Conservation (phyloP, 75 land plant genomes). For the Sequoiadendron giganteum region DNA sequence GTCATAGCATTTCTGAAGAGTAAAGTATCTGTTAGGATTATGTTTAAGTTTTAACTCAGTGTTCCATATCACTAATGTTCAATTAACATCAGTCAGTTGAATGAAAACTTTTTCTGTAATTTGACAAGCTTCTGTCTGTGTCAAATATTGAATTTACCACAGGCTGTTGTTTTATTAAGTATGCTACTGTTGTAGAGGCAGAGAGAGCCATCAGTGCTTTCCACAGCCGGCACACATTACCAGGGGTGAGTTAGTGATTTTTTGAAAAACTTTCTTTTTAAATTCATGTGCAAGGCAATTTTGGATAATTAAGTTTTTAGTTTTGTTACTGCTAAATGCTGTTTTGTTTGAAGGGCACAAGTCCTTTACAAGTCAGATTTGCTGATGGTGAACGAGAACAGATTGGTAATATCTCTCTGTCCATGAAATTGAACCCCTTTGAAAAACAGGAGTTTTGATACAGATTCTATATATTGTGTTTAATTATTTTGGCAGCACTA, state of each 20-base stretch:
- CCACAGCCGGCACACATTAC: slow-evolving; percentile 40
- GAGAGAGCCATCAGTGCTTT: slow-evolving; percentile 47
- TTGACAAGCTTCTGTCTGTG: background rate
- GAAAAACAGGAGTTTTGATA: background rate
- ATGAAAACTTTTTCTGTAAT: background rate
- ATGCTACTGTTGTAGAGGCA: slow-evolving; percentile 32
- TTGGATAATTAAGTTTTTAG: background rate
- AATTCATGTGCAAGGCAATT: background rate
- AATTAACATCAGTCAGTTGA: background rate
- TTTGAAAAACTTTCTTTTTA: background rate
- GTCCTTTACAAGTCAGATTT: slow-evolving; percentile 48
- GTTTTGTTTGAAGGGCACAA: slow-evolving; percentile 28
- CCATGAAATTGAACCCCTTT: background rate
- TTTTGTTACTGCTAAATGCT: background rate
- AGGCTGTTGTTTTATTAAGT: slow-evolving; percentile 55
- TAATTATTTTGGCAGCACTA: background rate
- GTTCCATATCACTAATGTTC: background rate
- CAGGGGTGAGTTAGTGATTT: slow-evolving; percentile 26
- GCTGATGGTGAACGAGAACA: slow-evolving; percentile 57
- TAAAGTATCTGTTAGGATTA: background rate
- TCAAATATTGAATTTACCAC: background rate
- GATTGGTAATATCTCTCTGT: background rate
- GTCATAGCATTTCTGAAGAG: background rate
- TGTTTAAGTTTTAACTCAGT: no score
- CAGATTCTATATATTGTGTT: background rate